These are phyloP conservation scores for Ustilago cynodontis DNA, from an alignment of 1,284 basidiomycete genomes.

Conservation along the genomic window DNA sequence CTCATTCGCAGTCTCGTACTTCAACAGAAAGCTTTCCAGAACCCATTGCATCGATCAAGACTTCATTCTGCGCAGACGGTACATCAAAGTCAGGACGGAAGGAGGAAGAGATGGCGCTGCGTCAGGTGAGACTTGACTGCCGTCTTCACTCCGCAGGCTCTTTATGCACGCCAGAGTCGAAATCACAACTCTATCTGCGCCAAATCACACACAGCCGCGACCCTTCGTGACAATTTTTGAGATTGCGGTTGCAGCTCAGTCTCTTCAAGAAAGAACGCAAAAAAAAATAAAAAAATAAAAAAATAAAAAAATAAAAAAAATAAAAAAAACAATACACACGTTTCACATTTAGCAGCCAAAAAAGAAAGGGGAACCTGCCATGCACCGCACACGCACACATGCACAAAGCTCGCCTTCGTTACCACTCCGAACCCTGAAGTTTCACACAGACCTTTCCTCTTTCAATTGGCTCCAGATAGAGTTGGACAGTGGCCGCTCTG, in stretches of 20 bases:
- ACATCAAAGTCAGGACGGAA: not conserved
- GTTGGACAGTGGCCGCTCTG: constrained; percentile 1
- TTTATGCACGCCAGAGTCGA: not conserved
- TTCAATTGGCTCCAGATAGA: not conserved
- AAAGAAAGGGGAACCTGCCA: not conserved
- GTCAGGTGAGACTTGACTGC: not conserved
- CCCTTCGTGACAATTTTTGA: not conserved
- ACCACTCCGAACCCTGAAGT: not conserved
- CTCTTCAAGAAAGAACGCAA: not conserved
- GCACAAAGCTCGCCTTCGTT: not conserved
- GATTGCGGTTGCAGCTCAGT: not conserved
- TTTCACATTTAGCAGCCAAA: not conserved
- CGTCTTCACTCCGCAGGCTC: not conserved
- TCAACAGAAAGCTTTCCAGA: not conserved
- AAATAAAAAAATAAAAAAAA: not conserved
- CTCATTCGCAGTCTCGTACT: not conserved
- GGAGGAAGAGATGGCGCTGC: not conserved
- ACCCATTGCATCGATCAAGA: not conserved
- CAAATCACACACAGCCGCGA: not conserved
- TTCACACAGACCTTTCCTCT: not conserved
- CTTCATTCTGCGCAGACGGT: not conserved
- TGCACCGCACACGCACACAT: not conserved
- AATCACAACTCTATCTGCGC: constrained; percentile 1
- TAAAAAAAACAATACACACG: not conserved
- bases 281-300: constrained; percentile 1